A percentile compares a stretch with the other conserved stretches of the same genome.
These are phyloP conservation scores for Fraxinus floribunda DNA, from an alignment of 305 asterid genomes.

Conservation along the genomic window DNA sequence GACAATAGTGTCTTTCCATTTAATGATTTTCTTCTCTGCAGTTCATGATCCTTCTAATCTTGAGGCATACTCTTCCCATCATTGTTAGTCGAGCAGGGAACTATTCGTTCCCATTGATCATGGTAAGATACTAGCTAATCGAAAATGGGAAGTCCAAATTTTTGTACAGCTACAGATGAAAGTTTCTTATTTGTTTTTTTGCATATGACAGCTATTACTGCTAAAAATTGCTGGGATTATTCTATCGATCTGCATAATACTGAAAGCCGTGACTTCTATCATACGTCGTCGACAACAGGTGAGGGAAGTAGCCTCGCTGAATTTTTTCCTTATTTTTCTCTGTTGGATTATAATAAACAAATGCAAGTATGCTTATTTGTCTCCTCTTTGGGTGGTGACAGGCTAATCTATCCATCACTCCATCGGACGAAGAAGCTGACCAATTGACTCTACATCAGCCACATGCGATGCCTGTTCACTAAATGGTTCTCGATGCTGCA, in stretches of 20 bases:
- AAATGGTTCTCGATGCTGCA: not conserved
- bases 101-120: conserved; percentile 62
- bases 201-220: conserved; percentile 54
- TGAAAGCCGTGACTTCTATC: conserved; percentile 67
- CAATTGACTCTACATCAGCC: conserved; percentile 30
- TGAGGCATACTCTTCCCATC: conserved; percentile 81
- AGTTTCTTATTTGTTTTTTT: conserved; percentile 17
- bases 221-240: conserved; percentile 69
- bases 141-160: not conserved
- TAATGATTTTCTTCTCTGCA: conserved; percentile 29
- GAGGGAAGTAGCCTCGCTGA: not conserved
- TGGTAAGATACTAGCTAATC: conserved; percentile 47
- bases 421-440: conserved; percentile 57
- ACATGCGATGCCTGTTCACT: conserved; percentile 29
- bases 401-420: conserved; percentile 37
- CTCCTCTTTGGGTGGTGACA: conserved; percentile 26
- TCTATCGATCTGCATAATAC: conserved; percentile 73
- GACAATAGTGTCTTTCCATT: not conserved
- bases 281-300: conserved; percentile 61
- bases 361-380: not conserved
- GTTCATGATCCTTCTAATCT: conserved; percentile 78
- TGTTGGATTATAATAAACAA: not conserved
- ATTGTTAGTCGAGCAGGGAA: conserved; percentile 61
- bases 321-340: not conserved
- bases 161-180: not conserved